Conservation (phyloP, 129 eudicot species). For the sunflower (Helianthus annuus) region DNA sequence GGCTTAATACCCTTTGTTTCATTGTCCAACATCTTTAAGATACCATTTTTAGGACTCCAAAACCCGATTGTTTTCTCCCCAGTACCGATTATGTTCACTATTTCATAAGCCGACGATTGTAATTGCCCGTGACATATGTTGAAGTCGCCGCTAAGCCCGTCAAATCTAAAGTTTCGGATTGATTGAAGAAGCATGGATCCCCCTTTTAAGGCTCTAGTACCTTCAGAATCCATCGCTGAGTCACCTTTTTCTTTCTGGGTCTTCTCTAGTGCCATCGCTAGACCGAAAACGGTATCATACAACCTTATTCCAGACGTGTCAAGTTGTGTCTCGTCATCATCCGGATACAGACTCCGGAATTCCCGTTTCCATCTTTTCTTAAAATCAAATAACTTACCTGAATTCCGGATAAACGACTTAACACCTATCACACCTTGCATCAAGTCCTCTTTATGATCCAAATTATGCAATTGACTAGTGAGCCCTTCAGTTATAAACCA, state of each 20-base stretch:
- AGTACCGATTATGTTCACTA: not conserved
- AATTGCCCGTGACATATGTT: not conserved
- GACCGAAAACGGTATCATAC: slow-evolving; percentile 6
- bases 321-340: not conserved
- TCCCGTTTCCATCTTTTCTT: slow-evolving; percentile 1
- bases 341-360: slow-evolving; percentile 1
- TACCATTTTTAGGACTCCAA: not conserved
- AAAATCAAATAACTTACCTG: not conserved
- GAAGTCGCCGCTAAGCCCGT: not conserved
- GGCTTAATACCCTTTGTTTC: not conserved
- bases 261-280: not conserved
- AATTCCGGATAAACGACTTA: not conserved
- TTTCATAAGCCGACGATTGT: not conserved
- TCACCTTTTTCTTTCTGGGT: not conserved
- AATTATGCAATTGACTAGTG: not conserved
- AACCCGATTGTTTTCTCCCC: not conserved
- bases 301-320: not conserved
- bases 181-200: not conserved
- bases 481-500: slow-evolving; percentile 9
- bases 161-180: not conserved
- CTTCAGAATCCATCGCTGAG: not conserved
- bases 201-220: not conserved
- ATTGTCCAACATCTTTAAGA: not conserved
- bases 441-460: not conserved
- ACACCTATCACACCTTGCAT: slow-evolving; percentile 7